These are phyloP conservation scores for Lepidium africanum DNA, from an alignment of 345 rosid species.

Conservation along the genomic window DNA sequence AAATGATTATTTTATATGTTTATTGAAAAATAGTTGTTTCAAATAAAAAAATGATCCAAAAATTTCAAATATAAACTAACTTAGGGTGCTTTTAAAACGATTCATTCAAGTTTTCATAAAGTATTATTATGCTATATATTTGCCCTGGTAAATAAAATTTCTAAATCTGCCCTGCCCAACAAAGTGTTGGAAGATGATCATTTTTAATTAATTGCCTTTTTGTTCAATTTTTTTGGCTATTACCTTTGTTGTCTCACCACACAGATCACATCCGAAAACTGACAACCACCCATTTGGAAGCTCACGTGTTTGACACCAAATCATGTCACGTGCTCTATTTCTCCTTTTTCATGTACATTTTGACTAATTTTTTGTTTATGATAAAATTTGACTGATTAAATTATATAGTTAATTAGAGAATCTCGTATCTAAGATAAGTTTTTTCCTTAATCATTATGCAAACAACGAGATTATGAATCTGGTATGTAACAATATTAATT, in stretches of 20 bases:
- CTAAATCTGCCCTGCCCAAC: background rate
- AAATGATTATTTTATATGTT: too few relatives aligned
- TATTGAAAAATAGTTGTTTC: too few relatives aligned
- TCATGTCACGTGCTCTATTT: conserved; percentile 19
- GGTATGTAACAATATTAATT: too few relatives aligned
- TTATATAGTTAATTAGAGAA: background rate
- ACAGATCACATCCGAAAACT: conserved; percentile 12
- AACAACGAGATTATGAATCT: background rate
- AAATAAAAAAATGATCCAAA: too few relatives aligned
- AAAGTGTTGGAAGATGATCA: background rate
- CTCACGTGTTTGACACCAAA: conserved; percentile 24
- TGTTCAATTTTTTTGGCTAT: background rate
- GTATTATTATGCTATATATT: too few relatives aligned
- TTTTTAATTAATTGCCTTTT: background rate
- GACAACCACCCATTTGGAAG: conserved; percentile 24
- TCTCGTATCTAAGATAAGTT: background rate
- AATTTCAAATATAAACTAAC: too few relatives aligned
- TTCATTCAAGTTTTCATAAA: too few relatives aligned
- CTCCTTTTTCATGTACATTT: conserved; percentile 17
- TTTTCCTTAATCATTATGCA: background rate
- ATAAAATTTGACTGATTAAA: background rate
- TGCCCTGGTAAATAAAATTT: too few relatives aligned
- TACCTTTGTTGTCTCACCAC: background rate
- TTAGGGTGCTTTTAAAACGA: too few relatives aligned
- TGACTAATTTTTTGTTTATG: background rate